Percentiles rank a stretch among this genome's conserved stretches.
These are phyloP conservation scores for Exserohilum turcica DNA, from an alignment of 2,329 filamentous ascomycete species.

Conservation along the genomic window DNA sequence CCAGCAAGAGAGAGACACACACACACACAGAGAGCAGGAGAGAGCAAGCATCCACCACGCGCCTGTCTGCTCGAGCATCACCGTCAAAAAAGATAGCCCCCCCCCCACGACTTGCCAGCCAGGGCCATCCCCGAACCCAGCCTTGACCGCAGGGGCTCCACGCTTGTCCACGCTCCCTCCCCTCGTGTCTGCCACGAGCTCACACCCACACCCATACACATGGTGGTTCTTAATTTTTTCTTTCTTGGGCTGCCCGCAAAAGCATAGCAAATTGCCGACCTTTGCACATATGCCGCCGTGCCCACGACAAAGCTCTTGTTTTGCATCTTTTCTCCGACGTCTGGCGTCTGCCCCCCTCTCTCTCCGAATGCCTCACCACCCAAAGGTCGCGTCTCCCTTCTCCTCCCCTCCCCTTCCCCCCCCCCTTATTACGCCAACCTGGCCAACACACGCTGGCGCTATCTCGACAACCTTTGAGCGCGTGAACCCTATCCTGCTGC, in stretches of 20 bases:
- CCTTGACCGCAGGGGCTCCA: not conserved
- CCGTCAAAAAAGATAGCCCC: not conserved
- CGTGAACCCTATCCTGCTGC: too few relatives aligned
- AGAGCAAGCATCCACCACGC: too few relatives aligned
- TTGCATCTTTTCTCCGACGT: constrained; percentile 20
- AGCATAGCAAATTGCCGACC: not conserved
- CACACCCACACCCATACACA: too few relatives aligned
- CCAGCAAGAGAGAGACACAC: too few relatives aligned
- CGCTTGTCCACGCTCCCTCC: not conserved
- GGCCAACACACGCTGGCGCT: too few relatives aligned
- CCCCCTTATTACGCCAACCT: not conserved
- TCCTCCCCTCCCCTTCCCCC: too few relatives aligned
- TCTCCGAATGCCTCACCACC: not conserved
- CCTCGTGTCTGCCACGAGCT: too few relatives aligned
- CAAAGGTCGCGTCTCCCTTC: too few relatives aligned
- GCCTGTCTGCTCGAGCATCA: constrained; percentile 1
- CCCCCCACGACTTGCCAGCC: too few relatives aligned
- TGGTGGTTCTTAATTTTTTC: too few relatives aligned
- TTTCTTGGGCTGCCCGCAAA: not conserved
- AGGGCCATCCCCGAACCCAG: not conserved
- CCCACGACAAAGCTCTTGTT: not conserved
- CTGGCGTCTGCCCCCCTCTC: constrained; percentile 5
- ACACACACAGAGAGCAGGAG: too few relatives aligned
- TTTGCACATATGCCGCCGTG: not conserved
- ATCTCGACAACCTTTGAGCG: too few relatives aligned